These are phyloP conservation scores for Petrea volubilis DNA, from an alignment of 257 asterid species.

Conservation along the genomic window DNA sequence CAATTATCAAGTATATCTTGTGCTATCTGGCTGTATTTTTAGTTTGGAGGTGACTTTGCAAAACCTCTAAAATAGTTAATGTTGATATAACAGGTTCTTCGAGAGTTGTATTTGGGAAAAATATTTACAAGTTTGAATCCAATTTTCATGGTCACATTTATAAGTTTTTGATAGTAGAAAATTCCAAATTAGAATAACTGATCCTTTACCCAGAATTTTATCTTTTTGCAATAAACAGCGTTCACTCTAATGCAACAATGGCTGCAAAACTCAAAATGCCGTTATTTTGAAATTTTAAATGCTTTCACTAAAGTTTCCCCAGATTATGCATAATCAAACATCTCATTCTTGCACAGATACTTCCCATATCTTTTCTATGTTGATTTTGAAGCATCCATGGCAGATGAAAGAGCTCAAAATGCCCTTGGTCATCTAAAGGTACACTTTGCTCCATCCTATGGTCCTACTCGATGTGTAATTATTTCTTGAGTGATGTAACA, in stretches of 20 bases:
- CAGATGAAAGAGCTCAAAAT: slow-evolving; percentile 96
- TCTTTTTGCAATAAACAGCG: not conserved
- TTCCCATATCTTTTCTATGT: slow-evolving; percentile 97
- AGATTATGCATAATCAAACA: slow-evolving; percentile 17
- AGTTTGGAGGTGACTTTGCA: not conserved
- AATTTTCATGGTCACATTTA: not conserved
- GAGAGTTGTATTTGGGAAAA: not conserved
- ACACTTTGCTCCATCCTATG: slow-evolving; percentile 4
- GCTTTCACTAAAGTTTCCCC: not conserved
- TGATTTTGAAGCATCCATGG: slow-evolving; percentile 99
- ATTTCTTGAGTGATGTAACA: not conserved
- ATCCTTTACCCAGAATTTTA: not conserved
- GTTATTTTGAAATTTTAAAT: not conserved
- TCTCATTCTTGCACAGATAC: slow-evolving; percentile 49
- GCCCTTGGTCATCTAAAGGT: slow-evolving; percentile 94
- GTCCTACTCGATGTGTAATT: slow-evolving; percentile 2
- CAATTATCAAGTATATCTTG: slow-evolving; percentile 6
- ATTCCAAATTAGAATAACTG: not conserved
- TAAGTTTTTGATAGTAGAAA: not conserved
- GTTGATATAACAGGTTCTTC: not conserved
- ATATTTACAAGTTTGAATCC: not conserved
- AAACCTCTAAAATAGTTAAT: slow-evolving; percentile 1
- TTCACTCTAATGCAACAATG: not conserved
- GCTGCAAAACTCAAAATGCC: not conserved
- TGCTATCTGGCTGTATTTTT: not conserved